A percentile compares a stretch with the other conserved stretches of the same genome.
These are phyloP conservation scores for Dinochytrium kinnereticum DNA, from an alignment of 371 early-diverging fungal genomes.

Conservation along the genomic window DNA sequence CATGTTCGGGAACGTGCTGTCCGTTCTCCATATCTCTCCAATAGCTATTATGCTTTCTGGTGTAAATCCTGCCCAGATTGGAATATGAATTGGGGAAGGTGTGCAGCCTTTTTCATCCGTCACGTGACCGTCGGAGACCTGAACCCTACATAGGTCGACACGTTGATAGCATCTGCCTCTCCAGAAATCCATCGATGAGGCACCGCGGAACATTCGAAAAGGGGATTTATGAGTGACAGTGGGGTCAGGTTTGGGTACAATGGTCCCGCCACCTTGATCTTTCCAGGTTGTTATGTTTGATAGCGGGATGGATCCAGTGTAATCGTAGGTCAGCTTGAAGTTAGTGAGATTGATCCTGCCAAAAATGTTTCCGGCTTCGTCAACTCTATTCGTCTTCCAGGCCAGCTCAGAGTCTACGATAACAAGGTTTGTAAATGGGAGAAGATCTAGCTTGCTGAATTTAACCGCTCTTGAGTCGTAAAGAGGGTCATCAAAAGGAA, in stretches of 20 bases:
- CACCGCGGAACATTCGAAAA: background rate
- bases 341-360: background rate
- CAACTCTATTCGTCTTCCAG: background rate
- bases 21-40: constrained; percentile 10
- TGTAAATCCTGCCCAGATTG: background rate
- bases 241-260: background rate
- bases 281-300: background rate
- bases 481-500: background rate
- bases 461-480: no score
- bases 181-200: background rate
- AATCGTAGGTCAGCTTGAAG: background rate
- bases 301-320: background rate
- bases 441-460: background rate
- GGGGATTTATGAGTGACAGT: no score
- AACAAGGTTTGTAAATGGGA: no score
- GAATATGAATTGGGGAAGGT: background rate
- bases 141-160: background rate
- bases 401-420: no score
- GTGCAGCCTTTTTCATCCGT: background rate
- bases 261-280: background rate
- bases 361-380: background rate
- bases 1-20: background rate
- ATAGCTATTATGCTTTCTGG: background rate
- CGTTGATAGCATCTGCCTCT: background rate
- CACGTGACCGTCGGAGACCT: background rate